Base-by-base conservation (phyloP, 768 basidiomycete species). In the Mycena galopus region DNA sequence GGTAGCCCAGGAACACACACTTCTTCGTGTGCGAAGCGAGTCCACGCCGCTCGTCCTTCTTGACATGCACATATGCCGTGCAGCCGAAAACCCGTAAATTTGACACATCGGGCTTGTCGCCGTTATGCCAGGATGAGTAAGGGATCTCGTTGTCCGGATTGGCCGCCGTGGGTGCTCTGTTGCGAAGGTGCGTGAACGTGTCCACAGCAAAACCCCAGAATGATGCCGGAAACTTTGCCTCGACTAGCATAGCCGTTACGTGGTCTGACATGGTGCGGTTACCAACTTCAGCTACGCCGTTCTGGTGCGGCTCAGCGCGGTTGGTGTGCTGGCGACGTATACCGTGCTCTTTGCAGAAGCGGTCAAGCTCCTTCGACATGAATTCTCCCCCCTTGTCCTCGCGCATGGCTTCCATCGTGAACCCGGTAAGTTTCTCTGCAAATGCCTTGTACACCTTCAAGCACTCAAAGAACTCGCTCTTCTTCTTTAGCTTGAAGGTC, bases 1-100 rank as follows among this genome's bases (percentile, higher is more conserved):
- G 77, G 68, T 86, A 86, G 0, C 84, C 84, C 68, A 86, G 66
- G 68, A 86, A 85, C 14, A 85, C 71, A 29, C 82, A 80, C 58
- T 84, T 82, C 58, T 78, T 68, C 8, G 78, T 78, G 27, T 83
- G 80, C 0, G 78, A 62, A n/a, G 79, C 55, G 0, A 85, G 74
- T 1, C 61, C 73, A 44, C 75, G 79, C 12, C 79, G 65, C 73
- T 85, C 79, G 67, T 86, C 79, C 65, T 81, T 79, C 65, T 79
- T 80, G 9, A 84, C 75, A 63, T 78, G 79, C 32, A 83, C 84
- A 78, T 84, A 86, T 21, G 83, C 82, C 50, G 73, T 74, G 60
- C 83, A 85, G 3, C 86, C 84, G 59, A 79, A 86, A 25, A 82
- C 79, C 9, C 81, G 74, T 29, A 86, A 77, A 72, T 84, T 70